Conservation (phyloP, 73 alveolate genomes). For the Durusdinium trenchii region DNA sequence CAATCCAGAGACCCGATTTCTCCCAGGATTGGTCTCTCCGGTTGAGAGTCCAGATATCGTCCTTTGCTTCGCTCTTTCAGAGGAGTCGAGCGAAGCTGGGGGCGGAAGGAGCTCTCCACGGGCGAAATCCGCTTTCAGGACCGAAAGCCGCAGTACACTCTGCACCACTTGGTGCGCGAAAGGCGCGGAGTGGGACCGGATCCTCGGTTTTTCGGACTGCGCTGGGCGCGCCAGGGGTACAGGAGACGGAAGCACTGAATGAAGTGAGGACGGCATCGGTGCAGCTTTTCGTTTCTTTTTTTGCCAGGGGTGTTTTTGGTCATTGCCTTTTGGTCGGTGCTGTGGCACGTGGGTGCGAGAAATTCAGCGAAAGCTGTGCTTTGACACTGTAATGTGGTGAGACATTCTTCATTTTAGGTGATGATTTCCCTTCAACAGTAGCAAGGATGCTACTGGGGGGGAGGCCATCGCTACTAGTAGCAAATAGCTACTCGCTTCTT, state of each 20-base stretch:
- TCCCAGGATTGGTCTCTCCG: too few relatives aligned
- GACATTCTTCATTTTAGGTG: too few relatives aligned
- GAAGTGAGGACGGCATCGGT: neutral
- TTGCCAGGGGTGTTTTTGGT: too few relatives aligned
- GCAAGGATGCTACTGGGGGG: too few relatives aligned
- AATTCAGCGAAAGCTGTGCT: too few relatives aligned
- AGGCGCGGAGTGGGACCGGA: constrained; percentile 24
- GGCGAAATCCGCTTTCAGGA: constrained; percentile 96
- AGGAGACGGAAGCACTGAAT: neutral
- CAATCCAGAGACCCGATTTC: too few relatives aligned
- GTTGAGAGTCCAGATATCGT: constrained; percentile 88
- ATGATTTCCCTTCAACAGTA: too few relatives aligned
- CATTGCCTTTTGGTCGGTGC: too few relatives aligned
- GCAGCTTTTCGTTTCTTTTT: neutral
- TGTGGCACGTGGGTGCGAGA: too few relatives aligned
- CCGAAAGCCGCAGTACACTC: constrained; percentile 98
- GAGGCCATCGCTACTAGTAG: too few relatives aligned
- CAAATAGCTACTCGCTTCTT: too few relatives aligned
- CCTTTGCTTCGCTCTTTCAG: neutral
- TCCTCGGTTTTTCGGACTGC: neutral
- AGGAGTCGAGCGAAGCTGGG: neutral
- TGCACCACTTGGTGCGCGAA: constrained; percentile 99
- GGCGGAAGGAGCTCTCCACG: neutral
- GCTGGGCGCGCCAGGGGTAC: neutral
- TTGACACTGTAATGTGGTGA: too few relatives aligned